Evolutionary conservation across 345 rosid species (phyloP).

Genomic region (Brassica nigra): DNA sequence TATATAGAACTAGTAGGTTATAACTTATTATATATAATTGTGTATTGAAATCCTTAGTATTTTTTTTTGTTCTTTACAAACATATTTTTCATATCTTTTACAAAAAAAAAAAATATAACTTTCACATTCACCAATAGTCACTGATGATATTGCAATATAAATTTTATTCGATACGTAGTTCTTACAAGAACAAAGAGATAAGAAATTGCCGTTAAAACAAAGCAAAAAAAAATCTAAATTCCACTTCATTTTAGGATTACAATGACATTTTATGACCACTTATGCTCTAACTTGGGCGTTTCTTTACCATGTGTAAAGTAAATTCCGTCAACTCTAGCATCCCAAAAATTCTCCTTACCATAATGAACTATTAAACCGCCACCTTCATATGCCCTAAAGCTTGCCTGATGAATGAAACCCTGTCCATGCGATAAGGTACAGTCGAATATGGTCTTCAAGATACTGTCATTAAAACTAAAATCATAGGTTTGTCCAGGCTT

Average conservation of each 20-base stretch:
- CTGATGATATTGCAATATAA: not conserved
- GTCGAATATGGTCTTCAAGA: not conserved
- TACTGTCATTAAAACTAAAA: not conserved
- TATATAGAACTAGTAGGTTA: not conserved
- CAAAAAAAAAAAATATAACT: too few species aligned
- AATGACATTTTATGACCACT: not conserved
- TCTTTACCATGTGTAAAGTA: not conserved
- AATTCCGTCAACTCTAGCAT: not conserved
- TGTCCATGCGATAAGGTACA: not conserved
- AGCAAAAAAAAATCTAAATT: not conserved
- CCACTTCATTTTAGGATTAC: not conserved
- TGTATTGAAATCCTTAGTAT: not conserved
- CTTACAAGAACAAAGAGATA: not conserved
- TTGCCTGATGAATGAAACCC: not conserved
- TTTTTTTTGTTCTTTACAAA: not conserved
- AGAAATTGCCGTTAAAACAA: not conserved
- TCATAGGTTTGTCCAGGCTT: not conserved
- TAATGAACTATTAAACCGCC: not conserved
- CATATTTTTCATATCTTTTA: not conserved
- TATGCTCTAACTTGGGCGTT: not conserved
- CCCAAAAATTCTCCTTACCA: not conserved
- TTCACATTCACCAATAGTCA: not conserved
- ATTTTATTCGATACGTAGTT: not conserved
- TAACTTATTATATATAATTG: too few species aligned
- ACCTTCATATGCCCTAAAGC: not conserved